phyloP scores from a whole-genome alignment of 371 early-diverging fungal genomes.

The Catenaria anguillulae region DNA sequence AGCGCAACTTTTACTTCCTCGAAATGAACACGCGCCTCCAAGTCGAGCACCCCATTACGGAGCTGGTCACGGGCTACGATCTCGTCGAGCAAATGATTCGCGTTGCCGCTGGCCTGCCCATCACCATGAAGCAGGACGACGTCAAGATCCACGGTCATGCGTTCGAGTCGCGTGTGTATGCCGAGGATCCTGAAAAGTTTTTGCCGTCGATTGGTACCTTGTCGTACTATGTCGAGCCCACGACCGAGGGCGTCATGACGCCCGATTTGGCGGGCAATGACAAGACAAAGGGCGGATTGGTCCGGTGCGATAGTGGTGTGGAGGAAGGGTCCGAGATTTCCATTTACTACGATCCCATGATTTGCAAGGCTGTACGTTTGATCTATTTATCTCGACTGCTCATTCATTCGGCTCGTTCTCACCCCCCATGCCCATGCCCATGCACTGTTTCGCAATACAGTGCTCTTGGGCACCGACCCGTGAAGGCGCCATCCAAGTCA shows the following conservation, averaged over 20 bases:
- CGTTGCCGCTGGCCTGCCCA: conserved; percentile 29
- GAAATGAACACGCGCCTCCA: conserved; percentile 74
- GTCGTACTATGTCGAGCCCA: conserved; percentile 55
- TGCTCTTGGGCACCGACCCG: conserved; percentile 70
- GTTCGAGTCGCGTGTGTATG: conserved; percentile 22
- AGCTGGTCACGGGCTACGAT: conserved; percentile 78
- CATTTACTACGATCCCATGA: conserved; percentile 50
- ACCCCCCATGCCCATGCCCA: too few relatives aligned
- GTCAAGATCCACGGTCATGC: conserved; percentile 19
- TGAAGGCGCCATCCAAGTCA: conserved; percentile 50
- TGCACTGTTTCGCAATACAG: conserved; percentile 81
- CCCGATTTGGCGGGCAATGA: conserved; percentile 9
- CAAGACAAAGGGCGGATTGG: conserved; percentile 19
- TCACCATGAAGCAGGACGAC: conserved; percentile 11
- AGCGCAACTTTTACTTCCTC: conserved; percentile 59
- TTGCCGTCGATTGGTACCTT: conserved; percentile 84
- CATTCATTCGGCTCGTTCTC: conserved; percentile 27
- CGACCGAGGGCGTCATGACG: neutral
- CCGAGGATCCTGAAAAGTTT: conserved; percentile 45
- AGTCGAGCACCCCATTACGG: conserved; percentile 94
- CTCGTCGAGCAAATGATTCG: conserved; percentile 72
- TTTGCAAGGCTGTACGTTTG: too few relatives aligned
- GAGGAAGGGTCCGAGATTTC: conserved; percentile 66
- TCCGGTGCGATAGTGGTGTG: conserved; percentile 68
- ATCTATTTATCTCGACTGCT: neutral